phyloP scores from a whole-genome alignment of 1,284 basidiomycete species.

The Malassezia dermatis region DNA sequence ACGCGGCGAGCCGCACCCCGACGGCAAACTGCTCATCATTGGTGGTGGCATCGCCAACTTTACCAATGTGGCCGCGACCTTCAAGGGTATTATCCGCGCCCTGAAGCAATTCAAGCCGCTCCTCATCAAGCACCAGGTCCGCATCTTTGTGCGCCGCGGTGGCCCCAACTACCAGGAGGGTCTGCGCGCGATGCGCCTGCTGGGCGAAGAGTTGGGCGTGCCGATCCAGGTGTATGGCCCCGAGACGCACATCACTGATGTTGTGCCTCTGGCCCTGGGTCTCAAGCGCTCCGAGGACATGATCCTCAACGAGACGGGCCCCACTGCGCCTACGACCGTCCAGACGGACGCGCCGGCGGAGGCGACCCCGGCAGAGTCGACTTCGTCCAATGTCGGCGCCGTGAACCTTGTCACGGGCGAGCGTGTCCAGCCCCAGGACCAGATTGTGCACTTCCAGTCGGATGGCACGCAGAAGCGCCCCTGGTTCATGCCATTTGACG shows the following conservation, averaged over 20 bases:
- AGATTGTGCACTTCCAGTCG: conserved; percentile 72
- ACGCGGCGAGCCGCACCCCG: conserved; percentile 52
- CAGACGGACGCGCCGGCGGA: conserved; percentile 1
- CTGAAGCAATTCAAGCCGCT: conserved; percentile 75
- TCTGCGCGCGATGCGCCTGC: conserved; percentile 93
- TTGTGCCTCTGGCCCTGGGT: conserved; percentile 91
- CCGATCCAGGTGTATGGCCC: conserved; percentile 92
- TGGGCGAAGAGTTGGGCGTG: conserved; percentile 93
- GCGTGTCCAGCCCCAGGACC: conserved; percentile 69
- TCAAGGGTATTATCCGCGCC: conserved; percentile 98
- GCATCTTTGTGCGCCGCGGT: conserved; percentile 79
- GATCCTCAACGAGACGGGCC: conserved; percentile 50
- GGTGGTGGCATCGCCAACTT: conserved; percentile 99
- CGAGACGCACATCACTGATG: conserved; percentile 96
- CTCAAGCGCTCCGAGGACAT: conserved; percentile 51
- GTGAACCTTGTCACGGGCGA: conserved; percentile 62
- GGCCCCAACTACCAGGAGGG: conserved; percentile 99
- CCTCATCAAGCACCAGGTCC: conserved; percentile 40
- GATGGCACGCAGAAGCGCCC: conserved; percentile 28
- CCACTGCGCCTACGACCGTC: conserved; percentile 32
- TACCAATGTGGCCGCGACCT: conserved; percentile 96
- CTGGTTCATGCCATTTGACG: conserved; percentile 57
- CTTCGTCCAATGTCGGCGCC: conserved; percentile 56
- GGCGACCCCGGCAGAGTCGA: conserved; percentile 21
- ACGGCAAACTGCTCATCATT: conserved; percentile 95